These are phyloP conservation scores for Cladosporium colombiae DNA, from an alignment of 2,329 filamentous ascomycete species.

Conservation along the genomic window DNA sequence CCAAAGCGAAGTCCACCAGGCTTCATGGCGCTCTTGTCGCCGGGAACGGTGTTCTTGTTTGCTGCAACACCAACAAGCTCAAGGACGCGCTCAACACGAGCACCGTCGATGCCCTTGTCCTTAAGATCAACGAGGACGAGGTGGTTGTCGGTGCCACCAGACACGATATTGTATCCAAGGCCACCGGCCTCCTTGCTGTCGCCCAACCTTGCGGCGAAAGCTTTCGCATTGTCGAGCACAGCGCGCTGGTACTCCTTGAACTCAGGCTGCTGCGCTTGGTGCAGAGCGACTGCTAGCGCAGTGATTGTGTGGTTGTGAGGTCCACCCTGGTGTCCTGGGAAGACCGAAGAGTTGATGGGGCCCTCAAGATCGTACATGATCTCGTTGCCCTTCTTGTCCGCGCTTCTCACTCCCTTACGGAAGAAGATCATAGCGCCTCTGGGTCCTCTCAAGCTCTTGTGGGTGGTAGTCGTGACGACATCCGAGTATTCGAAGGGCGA, in stretches of 20 bases:
- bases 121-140: slow-evolving; percentile 91
- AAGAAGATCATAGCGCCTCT: slow-evolving; percentile 98
- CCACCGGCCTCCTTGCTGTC: slow-evolving; percentile 71
- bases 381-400: slow-evolving; percentile 82
- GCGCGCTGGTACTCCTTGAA: slow-evolving; percentile 92
- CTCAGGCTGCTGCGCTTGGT: slow-evolving; percentile 85
- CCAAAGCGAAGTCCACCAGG: slow-evolving; percentile 93
- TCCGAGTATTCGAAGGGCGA: slow-evolving; percentile 88
- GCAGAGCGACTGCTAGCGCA: slow-evolving; percentile 87
- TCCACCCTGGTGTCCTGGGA: slow-evolving; percentile 96
- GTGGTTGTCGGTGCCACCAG: slow-evolving; percentile 95
- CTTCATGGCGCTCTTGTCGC: slow-evolving; percentile 88
- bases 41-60: slow-evolving; percentile 98
- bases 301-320: slow-evolving; percentile 99
- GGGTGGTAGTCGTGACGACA: slow-evolving; percentile 95
- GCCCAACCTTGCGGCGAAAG: slow-evolving; percentile 70
- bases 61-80: slow-evolving; percentile 98
- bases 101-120: slow-evolving; percentile 83
- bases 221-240: slow-evolving; percentile 87
- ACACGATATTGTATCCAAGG: slow-evolving; percentile 84
- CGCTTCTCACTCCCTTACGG: slow-evolving; percentile 83
- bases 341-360: slow-evolving; percentile 94
- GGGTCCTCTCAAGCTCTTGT: slow-evolving; percentile 94
- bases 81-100: slow-evolving; percentile 90
- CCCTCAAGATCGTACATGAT: slow-evolving; percentile 86